Percentiles rank a stretch among this genome's conserved stretches.
Evolutionary conservation across 1,284 basidiomycete species (phyloP).

Genomic region (Trametes pubescens): DNA sequence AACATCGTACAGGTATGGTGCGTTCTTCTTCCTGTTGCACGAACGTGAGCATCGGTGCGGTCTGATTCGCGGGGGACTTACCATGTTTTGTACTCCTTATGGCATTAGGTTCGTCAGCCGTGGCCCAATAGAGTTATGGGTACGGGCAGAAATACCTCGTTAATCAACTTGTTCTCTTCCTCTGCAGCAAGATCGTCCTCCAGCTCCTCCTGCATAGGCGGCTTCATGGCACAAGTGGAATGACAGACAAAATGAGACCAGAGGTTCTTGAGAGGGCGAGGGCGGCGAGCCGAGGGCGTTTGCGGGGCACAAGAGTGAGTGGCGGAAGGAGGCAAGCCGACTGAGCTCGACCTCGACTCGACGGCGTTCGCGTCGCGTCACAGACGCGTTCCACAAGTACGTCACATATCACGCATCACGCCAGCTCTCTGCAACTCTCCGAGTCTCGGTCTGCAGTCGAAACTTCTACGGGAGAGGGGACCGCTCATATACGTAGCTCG

Average conservation of each 20-base stretch:
- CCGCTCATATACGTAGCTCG: background rate
- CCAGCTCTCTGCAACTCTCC: background rate
- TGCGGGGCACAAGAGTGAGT: conserved; percentile 14
- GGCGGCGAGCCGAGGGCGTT: background rate
- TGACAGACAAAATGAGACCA: background rate
- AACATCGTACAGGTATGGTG: conserved; percentile 96
- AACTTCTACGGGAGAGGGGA: background rate
- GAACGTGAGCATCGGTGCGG: conserved; percentile 17
- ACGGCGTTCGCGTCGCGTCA: conserved; percentile 34
- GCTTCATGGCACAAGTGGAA: conserved; percentile 54
- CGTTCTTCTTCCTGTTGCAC: conserved; percentile 90
- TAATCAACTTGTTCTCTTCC: conserved; percentile 91
- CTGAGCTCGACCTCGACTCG: background rate
- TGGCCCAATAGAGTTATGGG: conserved; percentile 1
- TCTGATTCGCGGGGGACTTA: conserved; percentile 41
- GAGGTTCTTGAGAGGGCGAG: background rate
- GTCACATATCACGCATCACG: conserved; percentile 5
- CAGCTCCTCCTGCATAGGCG: conserved; percentile 71
- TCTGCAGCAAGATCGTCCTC: conserved; percentile 85
- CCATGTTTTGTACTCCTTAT: conserved; percentile 87
- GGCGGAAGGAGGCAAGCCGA: conserved; percentile 23
- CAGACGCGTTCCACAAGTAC: conserved; percentile 29
- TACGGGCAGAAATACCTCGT: conserved; percentile 70
- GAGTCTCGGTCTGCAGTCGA: background rate
- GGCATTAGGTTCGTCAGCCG: conserved; percentile 7